Evolutionary conservation across 148 eudicot species (phyloP).

Genomic region (Diospyros kaki): DNA sequence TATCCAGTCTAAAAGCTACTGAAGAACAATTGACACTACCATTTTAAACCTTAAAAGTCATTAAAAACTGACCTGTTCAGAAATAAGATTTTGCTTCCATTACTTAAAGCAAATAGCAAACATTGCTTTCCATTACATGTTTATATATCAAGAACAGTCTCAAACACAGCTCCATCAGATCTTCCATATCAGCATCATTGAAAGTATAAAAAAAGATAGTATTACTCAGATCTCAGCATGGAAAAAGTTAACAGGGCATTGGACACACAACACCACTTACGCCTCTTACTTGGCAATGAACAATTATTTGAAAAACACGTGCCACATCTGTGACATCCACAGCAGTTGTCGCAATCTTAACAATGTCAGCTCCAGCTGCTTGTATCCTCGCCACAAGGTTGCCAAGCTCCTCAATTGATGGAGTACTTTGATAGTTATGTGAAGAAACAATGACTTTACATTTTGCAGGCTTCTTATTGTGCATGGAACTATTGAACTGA

Average conservation of each 20-base stretch:
- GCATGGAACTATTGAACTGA: slow-evolving; percentile 45
- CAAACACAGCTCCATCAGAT: not conserved
- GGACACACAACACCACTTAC: slow-evolving; percentile 17
- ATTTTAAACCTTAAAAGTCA: not conserved
- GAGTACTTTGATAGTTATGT: slow-evolving; percentile 76
- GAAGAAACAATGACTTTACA: slow-evolving; percentile 76
- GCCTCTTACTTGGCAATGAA: slow-evolving; percentile 74
- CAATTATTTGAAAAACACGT: slow-evolving; percentile 67
- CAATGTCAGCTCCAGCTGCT: slow-evolving; percentile 89
- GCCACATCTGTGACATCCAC: slow-evolving; percentile 68
- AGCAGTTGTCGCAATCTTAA: slow-evolving; percentile 88
- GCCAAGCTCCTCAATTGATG: slow-evolving; percentile 72
- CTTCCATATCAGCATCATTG: not conserved
- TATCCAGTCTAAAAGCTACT: too few relatives aligned
- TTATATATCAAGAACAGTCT: not conserved
- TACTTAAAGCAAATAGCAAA: not conserved
- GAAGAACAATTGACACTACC: not conserved
- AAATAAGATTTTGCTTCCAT: not conserved
- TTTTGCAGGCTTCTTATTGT: slow-evolving; percentile 46
- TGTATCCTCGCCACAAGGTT: slow-evolving; percentile 76
- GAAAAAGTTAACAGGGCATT: not conserved
- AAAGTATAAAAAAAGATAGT: not conserved
- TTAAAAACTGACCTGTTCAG: not conserved
- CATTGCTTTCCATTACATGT: too few relatives aligned
- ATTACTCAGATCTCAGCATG: not conserved